Evolutionary conservation across 2,329 filamentous ascomycete genomes (phyloP).

Genomic region (Westerdykella sp.): DNA sequence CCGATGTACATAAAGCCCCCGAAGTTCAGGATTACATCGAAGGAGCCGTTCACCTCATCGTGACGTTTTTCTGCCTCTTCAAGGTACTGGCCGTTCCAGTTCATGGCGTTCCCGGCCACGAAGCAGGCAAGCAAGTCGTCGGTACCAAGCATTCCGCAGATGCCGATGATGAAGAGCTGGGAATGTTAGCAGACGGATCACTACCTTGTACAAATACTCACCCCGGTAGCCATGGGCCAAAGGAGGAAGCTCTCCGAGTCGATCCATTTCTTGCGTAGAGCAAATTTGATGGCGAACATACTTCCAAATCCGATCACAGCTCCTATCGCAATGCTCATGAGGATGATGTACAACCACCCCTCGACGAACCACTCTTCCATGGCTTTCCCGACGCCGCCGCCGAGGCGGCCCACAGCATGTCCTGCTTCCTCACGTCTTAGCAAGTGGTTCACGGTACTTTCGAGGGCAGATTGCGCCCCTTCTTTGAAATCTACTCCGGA

Average conservation of each 20-base stretch:
- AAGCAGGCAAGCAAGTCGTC: slow-evolving; percentile 58
- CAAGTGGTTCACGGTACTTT: slow-evolving; percentile 3
- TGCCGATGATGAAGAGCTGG: slow-evolving; percentile 54
- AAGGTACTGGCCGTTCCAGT: slow-evolving; percentile 58
- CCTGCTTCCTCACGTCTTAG: slow-evolving; percentile 23
- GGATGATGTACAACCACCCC: slow-evolving; percentile 54
- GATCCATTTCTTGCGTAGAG: slow-evolving; percentile 45
- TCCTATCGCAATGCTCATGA: slow-evolving; percentile 50
- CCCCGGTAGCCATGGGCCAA: slow-evolving; percentile 42
- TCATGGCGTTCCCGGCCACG: slow-evolving; percentile 53
- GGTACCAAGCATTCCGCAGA: slow-evolving; percentile 52
- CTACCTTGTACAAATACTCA: slow-evolving; percentile 31
- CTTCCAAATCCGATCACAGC: slow-evolving; percentile 46
- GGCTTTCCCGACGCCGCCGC: slow-evolving; percentile 48
- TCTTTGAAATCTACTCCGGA: slow-evolving; percentile 20
- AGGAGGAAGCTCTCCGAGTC: slow-evolving; percentile 49
- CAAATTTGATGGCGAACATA: slow-evolving; percentile 43
- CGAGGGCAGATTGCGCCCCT: not conserved
- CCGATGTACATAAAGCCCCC: slow-evolving; percentile 57
- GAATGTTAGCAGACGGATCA: not conserved
- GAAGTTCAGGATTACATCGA: slow-evolving; percentile 56
- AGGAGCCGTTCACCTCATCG: slow-evolving; percentile 55
- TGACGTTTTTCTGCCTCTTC: slow-evolving; percentile 51
- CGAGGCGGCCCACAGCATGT: slow-evolving; percentile 43
- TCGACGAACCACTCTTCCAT: slow-evolving; percentile 55